Conservation (phyloP, 2,329 filamentous ascomycete species). For the Bipolaris cookei region DNA sequence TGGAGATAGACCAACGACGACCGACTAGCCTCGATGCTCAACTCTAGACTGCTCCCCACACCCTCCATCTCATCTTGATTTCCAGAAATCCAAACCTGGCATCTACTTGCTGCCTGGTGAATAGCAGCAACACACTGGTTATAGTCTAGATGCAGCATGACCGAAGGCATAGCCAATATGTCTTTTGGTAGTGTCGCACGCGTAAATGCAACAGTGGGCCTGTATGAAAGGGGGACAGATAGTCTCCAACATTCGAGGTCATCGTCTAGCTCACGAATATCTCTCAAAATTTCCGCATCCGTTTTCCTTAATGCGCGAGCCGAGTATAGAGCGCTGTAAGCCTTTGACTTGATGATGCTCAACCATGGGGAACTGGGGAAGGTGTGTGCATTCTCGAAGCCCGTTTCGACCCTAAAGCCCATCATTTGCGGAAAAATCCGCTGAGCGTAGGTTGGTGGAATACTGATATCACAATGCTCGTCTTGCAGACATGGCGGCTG, state of each 20-base stretch:
- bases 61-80: not conserved
- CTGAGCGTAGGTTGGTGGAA: not conserved
- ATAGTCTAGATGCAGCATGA: not conserved
- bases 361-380: not conserved
- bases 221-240: not conserved
- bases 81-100: not conserved
- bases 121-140: not conserved
- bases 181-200: not conserved
- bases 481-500: not conserved
- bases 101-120: not conserved
- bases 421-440: not conserved
- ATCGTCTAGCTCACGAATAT: not conserved
- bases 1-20: not conserved
- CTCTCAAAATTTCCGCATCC: not conserved
- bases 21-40: conserved; percentile 1
- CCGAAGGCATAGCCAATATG: not conserved
- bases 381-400: no score
- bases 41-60: not conserved
- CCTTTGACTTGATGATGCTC: conserved; percentile 2
- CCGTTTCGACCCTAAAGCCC: not conserved
- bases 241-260: not conserved
- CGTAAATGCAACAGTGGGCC: not conserved
- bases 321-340: not conserved
- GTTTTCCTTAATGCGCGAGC: not conserved
- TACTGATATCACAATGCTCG: not conserved